These are phyloP conservation scores for Pterula multifida DNA, from an alignment of 1,284 basidiomycete genomes.

Conservation along the genomic window DNA sequence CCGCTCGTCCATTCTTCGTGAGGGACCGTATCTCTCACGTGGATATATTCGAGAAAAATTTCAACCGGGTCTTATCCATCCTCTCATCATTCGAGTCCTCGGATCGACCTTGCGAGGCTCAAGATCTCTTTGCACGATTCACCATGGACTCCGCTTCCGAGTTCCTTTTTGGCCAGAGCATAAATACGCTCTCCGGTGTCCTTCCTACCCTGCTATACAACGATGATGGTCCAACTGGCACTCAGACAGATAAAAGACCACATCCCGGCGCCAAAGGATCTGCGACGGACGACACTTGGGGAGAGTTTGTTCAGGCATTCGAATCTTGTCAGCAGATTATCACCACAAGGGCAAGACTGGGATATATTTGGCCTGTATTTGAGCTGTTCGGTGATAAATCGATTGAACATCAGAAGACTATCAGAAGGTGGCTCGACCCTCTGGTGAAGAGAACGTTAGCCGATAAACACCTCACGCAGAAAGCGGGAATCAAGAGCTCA, in stretches of 20 bases:
- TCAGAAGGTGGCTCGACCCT: conserved; percentile 50
- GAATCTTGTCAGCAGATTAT: conserved; percentile 48
- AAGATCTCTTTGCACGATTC: conserved; percentile 60
- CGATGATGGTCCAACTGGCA: not conserved
- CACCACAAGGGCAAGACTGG: conserved; percentile 38
- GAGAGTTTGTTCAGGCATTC: conserved; percentile 52
- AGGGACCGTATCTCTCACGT: conserved; percentile 34
- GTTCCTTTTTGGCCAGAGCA: conserved; percentile 52
- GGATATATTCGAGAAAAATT: conserved; percentile 36
- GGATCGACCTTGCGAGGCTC: conserved; percentile 39
- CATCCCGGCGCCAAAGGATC: conserved; percentile 44
- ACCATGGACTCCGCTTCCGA: conserved; percentile 61
- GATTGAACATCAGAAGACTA: conserved; percentile 33
- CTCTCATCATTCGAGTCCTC: conserved; percentile 26
- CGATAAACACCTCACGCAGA: conserved; percentile 28
- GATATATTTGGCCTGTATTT: conserved; percentile 55
- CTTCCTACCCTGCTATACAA: conserved; percentile 35
- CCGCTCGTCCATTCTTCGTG: conserved; percentile 35
- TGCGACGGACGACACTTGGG: conserved; percentile 44
- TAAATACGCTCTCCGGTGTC: conserved; percentile 44
- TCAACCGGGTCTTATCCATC: conserved; percentile 32
- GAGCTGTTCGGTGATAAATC: conserved; percentile 54
- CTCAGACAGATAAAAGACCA: not conserved
- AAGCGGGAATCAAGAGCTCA: conserved; percentile 23
- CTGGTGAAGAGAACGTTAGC: conserved; percentile 41